phyloP scores from a whole-genome alignment of 495 filamentous ascomycete species.

The Tetracladium setigerum region DNA sequence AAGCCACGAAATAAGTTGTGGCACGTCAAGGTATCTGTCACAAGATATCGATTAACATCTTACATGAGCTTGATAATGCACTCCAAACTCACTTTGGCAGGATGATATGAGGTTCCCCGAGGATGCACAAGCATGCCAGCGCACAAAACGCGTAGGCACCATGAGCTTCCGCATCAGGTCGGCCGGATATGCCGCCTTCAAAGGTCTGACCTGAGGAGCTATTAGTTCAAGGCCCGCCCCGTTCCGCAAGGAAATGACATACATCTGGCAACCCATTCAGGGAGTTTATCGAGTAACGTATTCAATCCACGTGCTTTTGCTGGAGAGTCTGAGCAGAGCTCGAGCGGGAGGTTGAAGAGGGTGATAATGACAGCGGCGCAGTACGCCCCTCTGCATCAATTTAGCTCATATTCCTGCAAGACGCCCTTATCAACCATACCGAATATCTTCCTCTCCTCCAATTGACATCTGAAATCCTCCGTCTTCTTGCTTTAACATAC shows the following conservation, averaged over 20 bases:
- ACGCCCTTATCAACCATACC: constrained; percentile 38
- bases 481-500: constrained; percentile 69
- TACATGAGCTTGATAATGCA: background rate
- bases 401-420: background rate
- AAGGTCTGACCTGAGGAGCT: constrained; percentile 70
- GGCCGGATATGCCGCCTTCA: constrained; percentile 83
- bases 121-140: constrained; percentile 74
- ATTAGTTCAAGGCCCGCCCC: constrained; percentile 12
- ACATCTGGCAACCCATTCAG: constrained; percentile 78
- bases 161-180: constrained; percentile 83
- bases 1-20: constrained; percentile 74
- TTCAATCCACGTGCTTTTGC: constrained; percentile 35
- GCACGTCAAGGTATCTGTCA: constrained; percentile 67
- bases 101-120: constrained; percentile 66
- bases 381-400: constrained; percentile 67
- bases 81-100: constrained; percentile 50
- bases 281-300: constrained; percentile 58
- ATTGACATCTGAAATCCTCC: constrained; percentile 77
- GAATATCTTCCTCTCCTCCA: constrained; percentile 86
- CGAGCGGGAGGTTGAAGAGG: constrained; percentile 73
- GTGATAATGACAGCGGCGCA: constrained; percentile 78
- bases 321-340: constrained; percentile 57
- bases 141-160: constrained; percentile 96
- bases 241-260: constrained; percentile 26
- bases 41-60: background rate